Conservation (phyloP, 768 basidiomycete genomes). For the Pleurotus ostreatus region DNA sequence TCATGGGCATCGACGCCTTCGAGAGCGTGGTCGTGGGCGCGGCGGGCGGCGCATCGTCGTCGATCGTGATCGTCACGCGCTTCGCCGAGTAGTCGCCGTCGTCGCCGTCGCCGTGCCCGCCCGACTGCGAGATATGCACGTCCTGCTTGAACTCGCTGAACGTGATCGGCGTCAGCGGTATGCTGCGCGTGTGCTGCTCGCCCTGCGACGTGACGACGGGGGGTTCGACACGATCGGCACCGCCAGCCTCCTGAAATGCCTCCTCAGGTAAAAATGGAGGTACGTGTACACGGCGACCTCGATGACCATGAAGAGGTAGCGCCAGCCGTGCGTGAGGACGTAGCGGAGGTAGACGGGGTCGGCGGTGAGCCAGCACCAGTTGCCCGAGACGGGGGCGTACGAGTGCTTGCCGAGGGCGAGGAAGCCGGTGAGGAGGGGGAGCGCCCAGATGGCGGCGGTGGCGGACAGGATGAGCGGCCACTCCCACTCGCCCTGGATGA, state of each 20-base stretch:
- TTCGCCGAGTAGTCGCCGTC: background rate
- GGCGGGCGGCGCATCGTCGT: background rate
- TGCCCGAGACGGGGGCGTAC: conserved; percentile 14
- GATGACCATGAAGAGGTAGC: conserved; percentile 13
- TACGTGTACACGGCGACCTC: conserved; percentile 11
- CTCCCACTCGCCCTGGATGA: conserved; percentile 6
- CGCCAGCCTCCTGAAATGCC: conserved; percentile 1
- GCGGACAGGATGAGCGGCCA: conserved; percentile 1
- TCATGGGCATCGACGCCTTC: background rate
- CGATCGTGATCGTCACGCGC: background rate
- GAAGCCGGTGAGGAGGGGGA: conserved; percentile 8
- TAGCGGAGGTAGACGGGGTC: conserved; percentile 14
- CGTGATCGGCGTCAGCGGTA: conserved; percentile 2
- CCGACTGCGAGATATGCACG: background rate
- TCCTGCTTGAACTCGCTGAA: conserved; percentile 4
- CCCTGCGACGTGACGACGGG: background rate
- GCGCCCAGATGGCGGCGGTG: background rate
- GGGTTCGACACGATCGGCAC: conserved; percentile 6
- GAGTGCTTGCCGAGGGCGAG: conserved; percentile 12
- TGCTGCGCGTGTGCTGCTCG: background rate
- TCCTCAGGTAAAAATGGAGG: background rate
- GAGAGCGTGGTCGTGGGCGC: background rate
- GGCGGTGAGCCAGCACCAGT: conserved; percentile 14
- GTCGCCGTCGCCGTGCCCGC: background rate
- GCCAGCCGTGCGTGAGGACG: conserved; percentile 14